Evolutionary conservation across 371 early-diverging fungal species (phyloP).

Genomic region (Encephalitozoon romaleae): DNA sequence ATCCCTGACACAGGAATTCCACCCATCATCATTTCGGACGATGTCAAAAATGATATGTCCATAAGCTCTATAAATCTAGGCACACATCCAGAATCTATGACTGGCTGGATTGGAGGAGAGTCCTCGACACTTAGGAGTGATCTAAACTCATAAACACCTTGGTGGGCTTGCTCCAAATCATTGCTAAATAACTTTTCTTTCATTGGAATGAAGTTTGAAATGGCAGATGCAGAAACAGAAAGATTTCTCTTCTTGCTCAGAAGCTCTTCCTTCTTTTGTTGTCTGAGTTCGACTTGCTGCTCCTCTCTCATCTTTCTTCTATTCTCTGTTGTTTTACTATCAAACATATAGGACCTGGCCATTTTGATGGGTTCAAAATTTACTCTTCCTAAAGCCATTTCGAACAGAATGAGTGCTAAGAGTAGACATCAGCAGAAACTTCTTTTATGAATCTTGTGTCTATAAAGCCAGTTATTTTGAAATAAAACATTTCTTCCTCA

Average conservation of each 20-base stretch:
- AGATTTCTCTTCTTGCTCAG: slow-evolving; percentile 57
- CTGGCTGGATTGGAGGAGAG: slow-evolving; percentile 91
- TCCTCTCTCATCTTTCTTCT: slow-evolving; percentile 44
- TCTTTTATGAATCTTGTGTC: not conserved
- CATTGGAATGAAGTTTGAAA: slow-evolving; percentile 44
- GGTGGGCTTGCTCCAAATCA: slow-evolving; percentile 58
- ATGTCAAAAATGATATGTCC: slow-evolving; percentile 33
- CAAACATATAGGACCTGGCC: slow-evolving; percentile 53
- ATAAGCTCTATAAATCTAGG: slow-evolving; percentile 88
- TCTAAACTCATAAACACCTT: slow-evolving; percentile 80
- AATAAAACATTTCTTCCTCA: not conserved
- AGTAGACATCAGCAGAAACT: not conserved
- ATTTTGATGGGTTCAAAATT: slow-evolving; percentile 33
- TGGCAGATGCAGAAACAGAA: not conserved
- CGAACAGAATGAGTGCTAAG: not conserved
- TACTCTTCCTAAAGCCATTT: not conserved
- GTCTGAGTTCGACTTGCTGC: slow-evolving; percentile 54
- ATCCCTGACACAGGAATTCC: not conserved
- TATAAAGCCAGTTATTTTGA: not conserved
- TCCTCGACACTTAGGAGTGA: slow-evolving; percentile 87
- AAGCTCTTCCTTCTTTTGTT: slow-evolving; percentile 55
- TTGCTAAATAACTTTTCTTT: slow-evolving; percentile 34
- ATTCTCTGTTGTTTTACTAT: slow-evolving; percentile 33
- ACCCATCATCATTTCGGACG: not conserved
- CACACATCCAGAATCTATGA: slow-evolving; percentile 81